Evolutionary conservation across 768 basidiomycete genomes (phyloP), one percentile per base, ranked within the genome.

Genomic region (Lentinula edodes): DNA sequence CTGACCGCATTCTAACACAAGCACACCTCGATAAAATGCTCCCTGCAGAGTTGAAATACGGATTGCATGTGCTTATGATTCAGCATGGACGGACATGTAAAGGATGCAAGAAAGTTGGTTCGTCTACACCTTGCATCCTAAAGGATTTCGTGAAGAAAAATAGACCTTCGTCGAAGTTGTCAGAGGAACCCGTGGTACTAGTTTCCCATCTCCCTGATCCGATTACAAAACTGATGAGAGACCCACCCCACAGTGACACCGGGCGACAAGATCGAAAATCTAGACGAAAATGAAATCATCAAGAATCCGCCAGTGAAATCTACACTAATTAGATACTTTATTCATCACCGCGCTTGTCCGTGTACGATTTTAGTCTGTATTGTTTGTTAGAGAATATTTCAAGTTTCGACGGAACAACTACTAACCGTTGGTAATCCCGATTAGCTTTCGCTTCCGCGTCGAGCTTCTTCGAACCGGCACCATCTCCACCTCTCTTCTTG

Each of bases 401-500:
- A 32, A 20, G 42, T 50, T 15, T 16, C 51, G 35, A 18, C 9
- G 8, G 13, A 51, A 46, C 16, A 20, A 34, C 7, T 5, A 74
- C 80, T 23, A 32, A 85, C 84, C 79, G 72, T 67, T 87, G 81
- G 64, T 83, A 87, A 69, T 88, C 85, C 60, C 84, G 70, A 20
- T 84, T 78, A 6, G 73, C 75, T 67, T 82, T 85, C 7, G 74
- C 79, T 60, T 81, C 79, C n/a, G 73, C 67, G 67, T 62, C 74
- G 52, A 73, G 62, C 66, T 77, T 78, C 68, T 73, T 75, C 61
- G 13, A 76, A 2, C 70, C 72, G 9, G 73, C 76, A n/a, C 73
- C 78, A 57, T 75, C 76, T 18, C 74, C 73, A 43, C 68, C 75
- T 67, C 83, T 85, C 66, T 85, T 85, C 73, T 91, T 91, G 60